Evolutionary conservation across 768 basidiomycete species (phyloP), one percentile per base, ranked within the genome.

Genomic region (Lepiota venenata): DNA sequence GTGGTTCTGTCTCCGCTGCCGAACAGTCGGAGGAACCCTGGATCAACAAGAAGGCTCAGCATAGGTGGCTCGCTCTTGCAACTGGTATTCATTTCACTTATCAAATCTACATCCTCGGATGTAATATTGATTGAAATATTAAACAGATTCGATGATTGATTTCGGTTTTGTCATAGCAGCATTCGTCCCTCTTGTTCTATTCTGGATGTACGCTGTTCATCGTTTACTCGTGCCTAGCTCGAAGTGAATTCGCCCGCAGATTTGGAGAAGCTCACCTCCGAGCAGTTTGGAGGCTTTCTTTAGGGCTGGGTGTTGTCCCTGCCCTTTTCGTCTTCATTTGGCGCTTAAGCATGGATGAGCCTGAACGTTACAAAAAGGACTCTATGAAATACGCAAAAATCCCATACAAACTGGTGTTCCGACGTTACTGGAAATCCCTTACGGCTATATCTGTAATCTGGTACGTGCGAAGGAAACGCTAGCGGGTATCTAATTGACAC

Each of bases 21-120:
- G 95, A 97, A 63, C 90, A 93, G 63, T 89, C 92, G 2, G 95
- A 97, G 66, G 88, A 91, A 66, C 75, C 81, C 8, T 82, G 81
- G 7, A 87, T 96, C 61, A 76, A 69, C 60, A 92, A 90, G 70
- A 84, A 84, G 50, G 79, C 88, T 4, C 94, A 93, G 63, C 88
- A 95, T 66, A 73, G 86, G 48, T 91, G 93, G 83, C 87, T 97
- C 63, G 84, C 88, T 4, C 78, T 92, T 22, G 91, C 94, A 11
- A 96, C 94, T 6, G 97, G 93, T 92, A 69, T 62, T 9, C 6
- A 2, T 80, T 55, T 32, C 8, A n/a, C 53, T 42, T 48, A 51
- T 40, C 38, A 32, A 29, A 20, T 21, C 14, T 11, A n/a, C 43
- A 36, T 32, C 42, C n/a, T n/a, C n/a, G n/a, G n/a, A n/a, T n/a